These are phyloP conservation scores for Maudiozyma serrabonitensis DNA, from an alignment of 805 yeast genomes.

Conservation along the genomic window DNA sequence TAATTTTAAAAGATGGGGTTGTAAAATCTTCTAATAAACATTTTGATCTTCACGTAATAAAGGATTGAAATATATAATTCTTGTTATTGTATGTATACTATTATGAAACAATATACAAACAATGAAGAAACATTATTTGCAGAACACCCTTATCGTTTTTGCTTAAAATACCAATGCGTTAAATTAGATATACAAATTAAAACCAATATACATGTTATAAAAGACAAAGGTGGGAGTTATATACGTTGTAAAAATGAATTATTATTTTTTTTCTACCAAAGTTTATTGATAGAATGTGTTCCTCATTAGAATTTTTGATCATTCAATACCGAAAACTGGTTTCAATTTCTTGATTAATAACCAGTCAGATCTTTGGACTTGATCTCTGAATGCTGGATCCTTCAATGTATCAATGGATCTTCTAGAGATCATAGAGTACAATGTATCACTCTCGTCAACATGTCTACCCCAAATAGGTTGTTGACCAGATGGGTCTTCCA, in stretches of 20 bases:
- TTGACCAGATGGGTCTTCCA: constrained; percentile 83
- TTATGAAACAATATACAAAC: not conserved
- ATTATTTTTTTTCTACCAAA: not conserved
- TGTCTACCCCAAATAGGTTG: constrained; percentile 99
- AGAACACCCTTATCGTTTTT: not conserved
- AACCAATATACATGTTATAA: not conserved
- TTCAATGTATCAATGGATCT: constrained; percentile 92
- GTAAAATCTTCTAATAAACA: constrained; percentile 9
- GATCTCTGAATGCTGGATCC: constrained; percentile 94
- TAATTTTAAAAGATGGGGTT: constrained; percentile 9
- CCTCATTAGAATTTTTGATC: constrained; percentile 3
- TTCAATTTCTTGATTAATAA: constrained; percentile 79
- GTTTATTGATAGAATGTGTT: not conserved
- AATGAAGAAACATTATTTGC: not conserved
- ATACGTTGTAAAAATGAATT: not conserved
- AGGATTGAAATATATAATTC: not conserved
- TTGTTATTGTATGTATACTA: not conserved
- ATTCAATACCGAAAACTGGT: constrained; percentile 71
- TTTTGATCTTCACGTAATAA: constrained; percentile 7
- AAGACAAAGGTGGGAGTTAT: constrained; percentile 1
- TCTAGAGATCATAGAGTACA: constrained; percentile 86
- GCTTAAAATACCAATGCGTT: not conserved
- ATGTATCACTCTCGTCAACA: constrained; percentile 82
- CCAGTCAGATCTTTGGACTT: constrained; percentile 95
- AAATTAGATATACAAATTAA: constrained; percentile 1